A percentile compares a stretch with the other conserved stretches of the same genome.
Evolutionary conservation across 176 grass and related monocot species (phyloP).

Genomic region (Pontederia crassipes): DNA sequence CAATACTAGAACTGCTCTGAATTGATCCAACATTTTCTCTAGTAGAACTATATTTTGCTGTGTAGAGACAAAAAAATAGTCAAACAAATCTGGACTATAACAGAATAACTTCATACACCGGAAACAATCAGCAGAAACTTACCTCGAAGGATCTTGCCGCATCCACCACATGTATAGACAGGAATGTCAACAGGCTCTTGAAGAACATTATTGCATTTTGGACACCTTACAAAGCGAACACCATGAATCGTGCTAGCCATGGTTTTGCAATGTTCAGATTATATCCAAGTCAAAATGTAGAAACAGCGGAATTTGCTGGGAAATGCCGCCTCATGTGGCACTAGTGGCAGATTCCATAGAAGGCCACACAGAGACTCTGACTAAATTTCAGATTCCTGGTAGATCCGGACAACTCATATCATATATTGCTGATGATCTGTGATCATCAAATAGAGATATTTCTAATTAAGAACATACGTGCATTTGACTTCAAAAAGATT

Average conservation of each 20-base stretch:
- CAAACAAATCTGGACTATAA: constrained; percentile 10
- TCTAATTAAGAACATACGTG: no score
- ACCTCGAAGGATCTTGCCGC: constrained; percentile 57
- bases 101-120: background rate
- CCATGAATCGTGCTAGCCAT: constrained; percentile 29
- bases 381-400: no score
- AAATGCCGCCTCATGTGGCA: no score
- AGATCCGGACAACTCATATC: no score
- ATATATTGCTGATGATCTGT: no score
- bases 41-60: constrained; percentile 46
- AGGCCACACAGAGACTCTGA: no score
- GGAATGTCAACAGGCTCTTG: constrained; percentile 39
- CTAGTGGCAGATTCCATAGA: no score
- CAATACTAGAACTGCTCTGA: constrained; percentile 14
- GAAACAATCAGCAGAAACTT: constrained; percentile 19
- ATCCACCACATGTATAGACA: constrained; percentile 60
- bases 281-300: no score
- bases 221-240: constrained; percentile 72
- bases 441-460: no score
- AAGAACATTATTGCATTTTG: constrained; percentile 57
- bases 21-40: constrained; percentile 27
- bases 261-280: background rate
- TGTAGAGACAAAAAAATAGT: background rate
- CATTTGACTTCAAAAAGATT: no score
- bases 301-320: no score